Evolutionary conservation across 768 basidiomycete genomes (phyloP).

Genomic region (Candolleomyces aberdarensis): DNA sequence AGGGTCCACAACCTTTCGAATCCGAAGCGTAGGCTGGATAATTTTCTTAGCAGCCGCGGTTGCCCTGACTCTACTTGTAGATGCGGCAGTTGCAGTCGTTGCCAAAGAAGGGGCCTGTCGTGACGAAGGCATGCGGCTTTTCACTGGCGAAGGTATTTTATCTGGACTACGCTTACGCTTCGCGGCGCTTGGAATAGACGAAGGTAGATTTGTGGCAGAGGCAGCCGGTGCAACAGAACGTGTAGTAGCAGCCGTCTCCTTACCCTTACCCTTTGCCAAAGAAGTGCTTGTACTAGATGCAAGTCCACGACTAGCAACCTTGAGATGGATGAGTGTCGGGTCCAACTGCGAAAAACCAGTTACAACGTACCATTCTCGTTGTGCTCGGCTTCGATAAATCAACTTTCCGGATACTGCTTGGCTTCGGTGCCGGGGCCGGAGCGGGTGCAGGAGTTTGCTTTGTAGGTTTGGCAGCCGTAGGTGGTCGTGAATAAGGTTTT

Average conservation of each 20-base stretch:
- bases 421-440: constrained; percentile 6
- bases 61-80: background rate
- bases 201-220: background rate
- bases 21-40: background rate
- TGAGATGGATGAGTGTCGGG: background rate
- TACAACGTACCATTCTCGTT: constrained; percentile 8
- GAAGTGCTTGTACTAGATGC: background rate
- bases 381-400: constrained; percentile 19
- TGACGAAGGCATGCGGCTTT: background rate
- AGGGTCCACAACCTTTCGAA: background rate
- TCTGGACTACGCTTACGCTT: constrained; percentile 4
- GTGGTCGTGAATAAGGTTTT: constrained; percentile 54
- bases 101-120: background rate
- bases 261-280: constrained; percentile 4
- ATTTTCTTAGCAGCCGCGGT: background rate
- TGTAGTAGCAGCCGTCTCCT: constrained; percentile 6
- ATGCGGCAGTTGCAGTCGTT: background rate
- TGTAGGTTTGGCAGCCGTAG: constrained; percentile 10
- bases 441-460: background rate
- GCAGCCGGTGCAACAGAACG: constrained; percentile 16
- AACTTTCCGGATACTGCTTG: constrained; percentile 14
- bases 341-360: background rate
- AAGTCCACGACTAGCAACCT: background rate
- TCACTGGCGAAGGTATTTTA: background rate
- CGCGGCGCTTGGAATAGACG: constrained; percentile 9